Conservation (phyloP, 202 grass and related monocot species). For the Eragrostis tef region DNA sequence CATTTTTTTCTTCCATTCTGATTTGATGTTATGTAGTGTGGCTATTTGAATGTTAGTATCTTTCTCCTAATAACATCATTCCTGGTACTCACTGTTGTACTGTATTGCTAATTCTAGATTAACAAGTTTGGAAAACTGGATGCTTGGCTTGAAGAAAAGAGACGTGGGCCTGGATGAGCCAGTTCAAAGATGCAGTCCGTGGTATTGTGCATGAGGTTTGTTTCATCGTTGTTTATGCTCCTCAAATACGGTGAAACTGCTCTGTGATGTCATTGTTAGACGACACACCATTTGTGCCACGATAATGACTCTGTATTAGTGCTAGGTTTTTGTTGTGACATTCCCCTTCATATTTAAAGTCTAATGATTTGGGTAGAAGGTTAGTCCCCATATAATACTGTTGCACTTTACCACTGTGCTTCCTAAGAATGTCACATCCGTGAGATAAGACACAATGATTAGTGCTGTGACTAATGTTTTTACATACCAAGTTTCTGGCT, state of each 20-base stretch:
- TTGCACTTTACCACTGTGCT: too few species aligned
- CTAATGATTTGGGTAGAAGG: too few species aligned
- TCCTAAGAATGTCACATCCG: conserved; percentile 12
- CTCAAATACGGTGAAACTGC: conserved; percentile 20
- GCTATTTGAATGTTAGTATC: conserved; percentile 15
- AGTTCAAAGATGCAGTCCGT: conserved; percentile 78
- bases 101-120: conserved; percentile 63
- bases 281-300: conserved; percentile 38
- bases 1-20: background rate
- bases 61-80: conserved; percentile 15
- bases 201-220: conserved; percentile 73
- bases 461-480: conserved; percentile 12
- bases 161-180: conserved; percentile 80
- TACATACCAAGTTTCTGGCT: conserved; percentile 33
- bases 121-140: conserved; percentile 73
- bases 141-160: conserved; percentile 91
- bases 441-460: conserved; percentile 31
- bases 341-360: background rate
- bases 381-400: too few species aligned
- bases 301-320: conserved; percentile 3
- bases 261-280: conserved; percentile 14
- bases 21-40: conserved; percentile 31
- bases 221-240: conserved; percentile 16
- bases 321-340: conserved; percentile 13
- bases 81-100: conserved; percentile 48